Evolutionary conservation across 441 rosid species (phyloP).

Genomic region (Kokia cookei): DNA sequence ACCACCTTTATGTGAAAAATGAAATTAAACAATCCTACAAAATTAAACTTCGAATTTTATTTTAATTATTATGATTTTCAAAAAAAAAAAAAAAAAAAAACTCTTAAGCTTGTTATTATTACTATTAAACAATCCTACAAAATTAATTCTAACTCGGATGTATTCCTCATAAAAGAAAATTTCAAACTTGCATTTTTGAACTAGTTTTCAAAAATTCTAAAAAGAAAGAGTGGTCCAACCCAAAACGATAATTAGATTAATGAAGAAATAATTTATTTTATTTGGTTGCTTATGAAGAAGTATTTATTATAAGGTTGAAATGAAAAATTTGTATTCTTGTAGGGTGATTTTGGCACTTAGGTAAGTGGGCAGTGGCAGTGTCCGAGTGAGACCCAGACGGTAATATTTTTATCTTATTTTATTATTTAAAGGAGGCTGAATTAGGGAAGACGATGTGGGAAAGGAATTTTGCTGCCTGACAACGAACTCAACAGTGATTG

Average conservation of each 20-base stretch:
- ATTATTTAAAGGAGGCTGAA: neutral
- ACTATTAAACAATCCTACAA: too few relatives aligned
- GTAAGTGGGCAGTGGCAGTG: neutral
- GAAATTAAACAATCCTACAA: too few relatives aligned
- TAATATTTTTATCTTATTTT: neutral
- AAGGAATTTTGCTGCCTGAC: conserved; percentile 16
- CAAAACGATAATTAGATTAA: neutral
- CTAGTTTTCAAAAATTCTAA: too few relatives aligned
- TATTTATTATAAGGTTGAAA: neutral
- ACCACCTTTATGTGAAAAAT: too few relatives aligned
- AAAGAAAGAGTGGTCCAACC: neutral
- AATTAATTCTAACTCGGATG: too few relatives aligned
- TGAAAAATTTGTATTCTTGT: neutral
- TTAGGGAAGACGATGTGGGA: conserved; percentile 4
- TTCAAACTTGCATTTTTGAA: too few relatives aligned
- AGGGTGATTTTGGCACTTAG: conserved; percentile 1
- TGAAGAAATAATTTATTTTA: neutral
- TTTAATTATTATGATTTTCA: too few relatives aligned
- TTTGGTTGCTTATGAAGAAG: neutral
- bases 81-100: too few relatives aligned
- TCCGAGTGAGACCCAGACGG: neutral
- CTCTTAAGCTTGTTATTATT: too few relatives aligned
- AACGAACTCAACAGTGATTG: neutral
- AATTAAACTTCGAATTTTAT: too few relatives aligned
- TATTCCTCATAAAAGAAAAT: too few relatives aligned